Evolutionary conservation across 176 grass and related monocot species (phyloP).

Genomic region (Oryza brachyantha): DNA sequence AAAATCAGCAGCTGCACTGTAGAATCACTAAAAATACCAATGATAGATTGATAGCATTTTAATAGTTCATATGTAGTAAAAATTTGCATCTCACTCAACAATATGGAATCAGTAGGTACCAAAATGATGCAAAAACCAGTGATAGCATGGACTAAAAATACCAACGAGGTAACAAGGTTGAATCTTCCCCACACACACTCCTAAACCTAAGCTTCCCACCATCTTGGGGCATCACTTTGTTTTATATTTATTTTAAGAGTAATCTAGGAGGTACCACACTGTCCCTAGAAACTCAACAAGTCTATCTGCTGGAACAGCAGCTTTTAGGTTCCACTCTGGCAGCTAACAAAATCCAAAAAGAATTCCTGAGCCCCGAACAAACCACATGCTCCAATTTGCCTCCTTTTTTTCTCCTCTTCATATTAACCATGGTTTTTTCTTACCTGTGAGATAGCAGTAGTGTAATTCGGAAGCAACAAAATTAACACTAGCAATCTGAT

Average conservation of each 20-base stretch:
- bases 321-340: not conserved
- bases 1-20: too few species aligned
- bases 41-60: too few species aligned
- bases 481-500: not conserved
- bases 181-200: too few species aligned
- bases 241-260: not conserved
- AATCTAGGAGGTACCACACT: not conserved
- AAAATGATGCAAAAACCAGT: too few species aligned
- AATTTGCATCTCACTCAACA: too few species aligned
- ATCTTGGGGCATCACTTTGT: not conserved
- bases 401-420: not conserved
- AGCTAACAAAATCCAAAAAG: not conserved
- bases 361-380: not conserved
- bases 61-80: too few species aligned
- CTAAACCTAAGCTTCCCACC: too few species aligned
- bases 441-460: not conserved
- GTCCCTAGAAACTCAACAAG: not conserved
- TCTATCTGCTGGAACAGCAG: not conserved
- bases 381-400: not conserved
- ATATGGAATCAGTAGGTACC: too few species aligned
- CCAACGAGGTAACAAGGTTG: too few species aligned
- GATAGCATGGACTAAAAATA: too few species aligned
- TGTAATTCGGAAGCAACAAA: slow-evolving; percentile 24
- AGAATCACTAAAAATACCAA: too few species aligned
- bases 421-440: not conserved